Conservation (phyloP, 148 eudicot genomes). For the Cornus suecica region DNA sequence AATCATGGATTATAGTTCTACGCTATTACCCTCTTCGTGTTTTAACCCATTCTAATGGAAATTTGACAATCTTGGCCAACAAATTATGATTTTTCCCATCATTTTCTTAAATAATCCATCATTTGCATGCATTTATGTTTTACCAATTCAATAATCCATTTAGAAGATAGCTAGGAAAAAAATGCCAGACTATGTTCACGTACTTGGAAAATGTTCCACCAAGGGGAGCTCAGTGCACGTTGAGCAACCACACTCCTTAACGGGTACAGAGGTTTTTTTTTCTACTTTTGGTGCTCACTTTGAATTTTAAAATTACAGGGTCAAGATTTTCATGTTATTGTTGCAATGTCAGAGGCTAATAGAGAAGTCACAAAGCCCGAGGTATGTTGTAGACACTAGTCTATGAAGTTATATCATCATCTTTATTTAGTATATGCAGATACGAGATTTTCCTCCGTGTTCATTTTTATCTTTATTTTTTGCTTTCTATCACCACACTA, state of each 20-base stretch:
- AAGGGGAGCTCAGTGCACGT: not conserved
- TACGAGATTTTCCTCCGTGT: not conserved
- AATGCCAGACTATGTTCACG: not conserved
- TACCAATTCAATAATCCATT: not conserved
- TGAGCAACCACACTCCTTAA: not conserved
- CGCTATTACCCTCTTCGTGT: not conserved
- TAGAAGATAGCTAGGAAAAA: not conserved
- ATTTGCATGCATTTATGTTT: not conserved
- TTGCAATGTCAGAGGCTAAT: slow-evolving; percentile 32
- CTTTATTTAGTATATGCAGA: not conserved
- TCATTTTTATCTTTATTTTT: too few relatives aligned
- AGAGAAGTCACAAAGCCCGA: slow-evolving; percentile 35
- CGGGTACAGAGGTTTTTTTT: not conserved
- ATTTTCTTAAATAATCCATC: not conserved
- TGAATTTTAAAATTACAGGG: slow-evolving; percentile 11
- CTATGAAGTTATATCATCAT: not conserved
- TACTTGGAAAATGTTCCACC: not conserved
- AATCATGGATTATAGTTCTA: too few relatives aligned
- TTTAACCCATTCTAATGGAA: not conserved
- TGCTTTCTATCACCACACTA: not conserved
- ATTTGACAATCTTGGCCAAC: not conserved
- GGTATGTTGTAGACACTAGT: slow-evolving; percentile 15
- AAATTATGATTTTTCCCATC: not conserved
- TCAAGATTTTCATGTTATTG: not conserved
- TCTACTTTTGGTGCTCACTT: slow-evolving; percentile 1